Percentiles rank a stretch among this genome's conserved stretches.
Evolutionary conservation across 768 basidiomycete genomes (phyloP).

Genomic region (Hydnomerulius pinastri): DNA sequence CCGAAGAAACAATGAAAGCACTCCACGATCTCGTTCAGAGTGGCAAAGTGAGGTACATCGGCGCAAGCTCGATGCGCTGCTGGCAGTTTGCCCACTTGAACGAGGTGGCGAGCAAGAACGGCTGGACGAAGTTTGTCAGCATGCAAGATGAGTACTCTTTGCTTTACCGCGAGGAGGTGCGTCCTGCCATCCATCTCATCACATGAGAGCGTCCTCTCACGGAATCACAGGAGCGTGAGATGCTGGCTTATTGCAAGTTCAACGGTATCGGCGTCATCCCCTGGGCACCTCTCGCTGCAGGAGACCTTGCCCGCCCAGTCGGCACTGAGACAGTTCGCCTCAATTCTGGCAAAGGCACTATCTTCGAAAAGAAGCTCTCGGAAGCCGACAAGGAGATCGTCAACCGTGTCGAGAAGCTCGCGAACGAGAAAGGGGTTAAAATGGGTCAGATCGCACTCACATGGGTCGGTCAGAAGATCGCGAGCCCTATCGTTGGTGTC

Average conservation of each 20-base stretch:
- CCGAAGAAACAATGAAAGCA: conserved; percentile 51
- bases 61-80: conserved; percentile 47
- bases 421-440: conserved; percentile 38
- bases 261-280: conserved; percentile 57
- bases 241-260: conserved; percentile 46
- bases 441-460: conserved; percentile 50
- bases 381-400: conserved; percentile 39
- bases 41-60: conserved; percentile 54
- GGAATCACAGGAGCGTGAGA: conserved; percentile 41
- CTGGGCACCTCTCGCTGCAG: conserved; percentile 46
- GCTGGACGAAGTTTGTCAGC: conserved; percentile 56
- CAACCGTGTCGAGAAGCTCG: conserved; percentile 41
- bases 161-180: conserved; percentile 55
- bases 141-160: conserved; percentile 58
- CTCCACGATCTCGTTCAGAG: conserved; percentile 49
- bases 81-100: conserved; percentile 50
- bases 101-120: conserved; percentile 43
- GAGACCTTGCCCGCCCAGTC: conserved; percentile 40
- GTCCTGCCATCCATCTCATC: background rate
- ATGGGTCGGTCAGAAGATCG: conserved; percentile 42
- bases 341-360: conserved; percentile 16
- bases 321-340: conserved; percentile 25
- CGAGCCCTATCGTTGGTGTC: conserved; percentile 46
- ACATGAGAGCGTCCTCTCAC: background rate
- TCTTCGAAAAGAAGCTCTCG: conserved; percentile 23